phyloP scores from a whole-genome alignment of 345 rosid species.

The Luvunga scandens region DNA sequence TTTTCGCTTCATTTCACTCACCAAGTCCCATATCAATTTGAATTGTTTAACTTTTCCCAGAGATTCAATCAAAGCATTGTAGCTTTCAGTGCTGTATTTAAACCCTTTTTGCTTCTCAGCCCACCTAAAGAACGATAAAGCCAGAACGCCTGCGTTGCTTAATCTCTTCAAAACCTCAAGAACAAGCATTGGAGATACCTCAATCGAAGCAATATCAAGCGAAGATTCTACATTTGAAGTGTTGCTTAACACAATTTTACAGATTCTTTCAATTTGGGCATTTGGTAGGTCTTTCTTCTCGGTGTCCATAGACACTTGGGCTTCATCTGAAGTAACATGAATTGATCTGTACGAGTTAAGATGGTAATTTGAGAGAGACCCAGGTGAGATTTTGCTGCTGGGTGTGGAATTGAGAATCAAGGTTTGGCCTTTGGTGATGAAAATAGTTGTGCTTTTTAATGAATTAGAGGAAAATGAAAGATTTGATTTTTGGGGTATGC shows the following conservation, averaged over 20 bases:
- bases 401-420: slow-evolving; percentile 17
- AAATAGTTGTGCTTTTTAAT: not conserved
- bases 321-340: slow-evolving; percentile 19
- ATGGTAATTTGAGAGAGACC: slow-evolving; percentile 19
- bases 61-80: slow-evolving; percentile 71
- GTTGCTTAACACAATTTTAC: slow-evolving; percentile 39
- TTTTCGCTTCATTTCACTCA: slow-evolving; percentile 63
- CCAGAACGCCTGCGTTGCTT: slow-evolving; percentile 71
- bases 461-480: slow-evolving; percentile 1
- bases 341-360: slow-evolving; percentile 16
- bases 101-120: slow-evolving; percentile 73
- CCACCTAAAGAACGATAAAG: slow-evolving; percentile 71
- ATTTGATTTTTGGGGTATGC: slow-evolving; percentile 6
- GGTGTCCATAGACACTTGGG: not conserved
- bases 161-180: slow-evolving; percentile 65
- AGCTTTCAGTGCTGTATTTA: slow-evolving; percentile 51
- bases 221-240: slow-evolving; percentile 26
- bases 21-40: slow-evolving; percentile 55
- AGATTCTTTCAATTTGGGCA: slow-evolving; percentile 32
- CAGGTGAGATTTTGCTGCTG: not conserved
- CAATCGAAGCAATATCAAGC: slow-evolving; percentile 45
- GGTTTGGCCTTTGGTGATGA: not conserved
- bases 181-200: slow-evolving; percentile 47
- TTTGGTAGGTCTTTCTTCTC: slow-evolving; percentile 27
- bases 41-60: slow-evolving; percentile 87